phyloP scores from a whole-genome alignment of 2,329 filamentous ascomycete species.

The Colletotrichum gloeosporioides region DNA sequence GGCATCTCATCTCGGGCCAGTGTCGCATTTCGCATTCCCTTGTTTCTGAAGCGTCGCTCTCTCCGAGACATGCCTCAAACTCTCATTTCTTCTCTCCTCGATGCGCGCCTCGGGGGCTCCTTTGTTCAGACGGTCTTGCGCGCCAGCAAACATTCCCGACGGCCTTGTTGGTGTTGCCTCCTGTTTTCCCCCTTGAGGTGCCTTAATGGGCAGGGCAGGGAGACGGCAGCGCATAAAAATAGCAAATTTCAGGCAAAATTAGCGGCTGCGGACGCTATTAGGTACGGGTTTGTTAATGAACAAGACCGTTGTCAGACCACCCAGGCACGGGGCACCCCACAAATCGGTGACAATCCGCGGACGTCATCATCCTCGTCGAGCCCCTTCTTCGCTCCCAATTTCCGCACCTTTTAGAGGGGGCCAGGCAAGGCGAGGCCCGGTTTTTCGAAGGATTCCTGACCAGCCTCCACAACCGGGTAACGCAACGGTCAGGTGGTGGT shows the following conservation, averaged over 20 bases:
- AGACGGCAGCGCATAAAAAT: slow-evolving; percentile 3
- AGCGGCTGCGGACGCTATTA: not conserved
- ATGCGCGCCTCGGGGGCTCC: not conserved
- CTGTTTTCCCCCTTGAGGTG: not conserved
- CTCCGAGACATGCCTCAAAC: slow-evolving; percentile 3
- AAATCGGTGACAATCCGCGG: not conserved
- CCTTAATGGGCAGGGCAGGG: not conserved
- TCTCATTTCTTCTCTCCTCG: not conserved
- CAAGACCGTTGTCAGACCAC: slow-evolving; percentile 15
- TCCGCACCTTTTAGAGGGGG: not conserved
- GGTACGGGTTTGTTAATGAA: not conserved
- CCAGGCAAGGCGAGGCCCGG: not conserved
- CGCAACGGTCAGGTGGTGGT: not conserved
- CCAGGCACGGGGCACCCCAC: slow-evolving; percentile 3
- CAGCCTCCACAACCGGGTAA: not conserved
- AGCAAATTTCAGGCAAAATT: not conserved
- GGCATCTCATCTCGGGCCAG: not conserved
- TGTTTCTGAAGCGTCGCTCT: not conserved
- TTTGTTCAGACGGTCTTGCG: not conserved
- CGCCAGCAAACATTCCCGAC: not conserved
- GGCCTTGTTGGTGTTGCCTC: not conserved
- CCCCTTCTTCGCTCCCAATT: not conserved
- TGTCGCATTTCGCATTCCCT: slow-evolving; percentile 1
- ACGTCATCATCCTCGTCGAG: not conserved
- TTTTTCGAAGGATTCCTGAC: not conserved